Conservation (phyloP, 768 basidiomycete species). For the Leccinum sublutescens region DNA sequence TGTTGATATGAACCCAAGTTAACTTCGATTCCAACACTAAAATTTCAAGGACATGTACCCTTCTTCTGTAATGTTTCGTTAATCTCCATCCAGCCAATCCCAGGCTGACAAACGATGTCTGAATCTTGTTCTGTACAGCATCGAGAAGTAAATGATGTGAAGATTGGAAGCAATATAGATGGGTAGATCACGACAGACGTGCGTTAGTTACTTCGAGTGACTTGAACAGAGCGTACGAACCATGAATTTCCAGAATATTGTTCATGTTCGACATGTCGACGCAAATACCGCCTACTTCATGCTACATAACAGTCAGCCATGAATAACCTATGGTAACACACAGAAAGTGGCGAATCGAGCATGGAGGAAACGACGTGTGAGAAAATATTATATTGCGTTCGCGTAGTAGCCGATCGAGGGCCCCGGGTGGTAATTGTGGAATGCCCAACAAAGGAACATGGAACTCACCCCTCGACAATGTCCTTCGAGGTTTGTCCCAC, state of each 20-base stretch:
- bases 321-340: neutral
- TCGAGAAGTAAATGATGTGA: neutral
- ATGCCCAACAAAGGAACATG: neutral
- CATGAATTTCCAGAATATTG: slow-evolving; percentile 70
- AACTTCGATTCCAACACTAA: neutral
- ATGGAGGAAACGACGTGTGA: neutral
- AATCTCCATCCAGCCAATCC: slow-evolving; percentile 67
- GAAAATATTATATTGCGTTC: neutral
- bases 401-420: neutral
- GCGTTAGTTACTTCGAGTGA: neutral
- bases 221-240: slow-evolving; percentile 34
- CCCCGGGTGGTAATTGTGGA: neutral
- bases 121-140: slow-evolving; percentile 55
- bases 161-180: neutral
- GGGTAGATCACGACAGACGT: neutral
- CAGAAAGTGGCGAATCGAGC: neutral
- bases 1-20: slow-evolving; percentile 19
- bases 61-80: slow-evolving; percentile 65
- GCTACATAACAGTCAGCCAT: slow-evolving; percentile 12
- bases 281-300: slow-evolving; percentile 62
- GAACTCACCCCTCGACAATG: slow-evolving; percentile 61
- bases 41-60: slow-evolving; percentile 34
- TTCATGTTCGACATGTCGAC: slow-evolving; percentile 81
- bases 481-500: slow-evolving; percentile 81
- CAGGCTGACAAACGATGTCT: slow-evolving; percentile 74